These are phyloP conservation scores for Annona squamosa DNA, from an alignment of 164 flowering plant species.

Conservation along the genomic window DNA sequence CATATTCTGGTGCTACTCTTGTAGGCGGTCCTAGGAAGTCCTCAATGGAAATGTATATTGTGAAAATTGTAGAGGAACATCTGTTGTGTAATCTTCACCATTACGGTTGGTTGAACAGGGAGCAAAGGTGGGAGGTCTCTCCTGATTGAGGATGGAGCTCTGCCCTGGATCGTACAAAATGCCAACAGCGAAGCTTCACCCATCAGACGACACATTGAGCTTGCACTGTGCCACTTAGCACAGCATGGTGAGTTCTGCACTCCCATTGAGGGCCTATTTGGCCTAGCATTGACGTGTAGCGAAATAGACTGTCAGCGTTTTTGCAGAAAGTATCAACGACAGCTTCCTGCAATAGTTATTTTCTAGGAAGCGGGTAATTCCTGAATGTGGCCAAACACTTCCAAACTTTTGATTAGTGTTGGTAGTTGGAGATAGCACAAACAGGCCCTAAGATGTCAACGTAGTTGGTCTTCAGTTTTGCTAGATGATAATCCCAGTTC, in stretches of 20 bases:
- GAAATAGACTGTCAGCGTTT: too few relatives aligned
- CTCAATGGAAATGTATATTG: not conserved
- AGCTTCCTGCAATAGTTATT: too few relatives aligned
- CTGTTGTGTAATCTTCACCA: not conserved
- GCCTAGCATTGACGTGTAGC: not conserved
- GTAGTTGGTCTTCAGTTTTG: not conserved
- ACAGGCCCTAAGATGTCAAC: not conserved
- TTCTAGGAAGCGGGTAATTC: too few relatives aligned
- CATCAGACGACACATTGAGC: slow-evolving; percentile 85
- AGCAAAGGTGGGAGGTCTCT: slow-evolving; percentile 64
- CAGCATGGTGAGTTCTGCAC: slow-evolving; percentile 56
- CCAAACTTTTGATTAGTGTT: too few relatives aligned
- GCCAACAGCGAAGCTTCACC: slow-evolving; percentile 86
- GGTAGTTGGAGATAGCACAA: too few relatives aligned
- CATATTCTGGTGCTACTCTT: too few relatives aligned
- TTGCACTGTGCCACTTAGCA: slow-evolving; percentile 94
- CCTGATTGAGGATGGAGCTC: slow-evolving; percentile 85
- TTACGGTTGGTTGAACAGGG: slow-evolving; percentile 30
- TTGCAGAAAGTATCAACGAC: too few relatives aligned
- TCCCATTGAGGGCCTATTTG: not conserved
- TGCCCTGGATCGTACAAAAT: slow-evolving; percentile 92
- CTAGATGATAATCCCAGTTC: not conserved
- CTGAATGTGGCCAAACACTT: too few relatives aligned
- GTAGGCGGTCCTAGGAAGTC: too few relatives aligned
- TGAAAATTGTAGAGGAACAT: not conserved